These are phyloP conservation scores for Cercophora newfieldiana DNA, from an alignment of 495 filamentous ascomycete genomes.

Conservation along the genomic window DNA sequence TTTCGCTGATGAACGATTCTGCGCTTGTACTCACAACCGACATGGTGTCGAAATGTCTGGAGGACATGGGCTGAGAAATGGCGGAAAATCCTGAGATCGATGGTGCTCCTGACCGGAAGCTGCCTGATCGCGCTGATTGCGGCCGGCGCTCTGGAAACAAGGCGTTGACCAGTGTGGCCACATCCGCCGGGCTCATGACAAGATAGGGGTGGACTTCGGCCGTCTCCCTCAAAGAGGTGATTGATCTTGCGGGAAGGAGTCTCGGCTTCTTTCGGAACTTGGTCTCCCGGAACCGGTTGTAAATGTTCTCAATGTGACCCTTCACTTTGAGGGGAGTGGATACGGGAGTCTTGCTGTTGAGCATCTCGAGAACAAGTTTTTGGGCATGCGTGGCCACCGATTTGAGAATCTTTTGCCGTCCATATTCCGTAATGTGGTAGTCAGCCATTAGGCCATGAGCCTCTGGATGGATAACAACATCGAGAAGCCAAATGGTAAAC, in stretches of 20 bases:
- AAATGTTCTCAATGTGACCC: slow-evolving; percentile 73
- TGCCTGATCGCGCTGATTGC: slow-evolving; percentile 51
- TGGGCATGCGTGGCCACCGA: slow-evolving; percentile 77
- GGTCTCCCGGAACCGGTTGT: slow-evolving; percentile 61
- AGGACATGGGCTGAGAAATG: slow-evolving; percentile 50
- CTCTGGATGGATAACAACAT: slow-evolving; percentile 87
- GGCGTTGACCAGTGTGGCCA: slow-evolving; percentile 67
- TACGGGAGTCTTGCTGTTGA: slow-evolving; percentile 57
- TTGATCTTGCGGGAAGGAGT: slow-evolving; percentile 64
- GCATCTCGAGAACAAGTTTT: slow-evolving; percentile 67
- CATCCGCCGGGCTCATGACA: slow-evolving; percentile 71
- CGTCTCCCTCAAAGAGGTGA: slow-evolving; percentile 69
- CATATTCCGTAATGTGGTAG: slow-evolving; percentile 87
- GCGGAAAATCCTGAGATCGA: slow-evolving; percentile 64
- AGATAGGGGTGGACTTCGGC: slow-evolving; percentile 71
- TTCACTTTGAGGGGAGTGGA: slow-evolving; percentile 67
- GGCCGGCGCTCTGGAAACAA: slow-evolving; percentile 67
- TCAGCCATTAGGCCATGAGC: slow-evolving; percentile 84
- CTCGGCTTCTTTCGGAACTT: slow-evolving; percentile 54
- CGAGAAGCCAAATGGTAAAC: slow-evolving; percentile 81
- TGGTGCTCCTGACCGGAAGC: slow-evolving; percentile 62
- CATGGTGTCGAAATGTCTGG: slow-evolving; percentile 51
- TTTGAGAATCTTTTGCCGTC: slow-evolving; percentile 83
- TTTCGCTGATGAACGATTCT: slow-evolving; percentile 68
- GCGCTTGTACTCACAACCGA: slow-evolving; percentile 67